Percentiles rank a stretch among this genome's conserved stretches.
Conservation (phyloP, 768 basidiomycete species). For the Tulasnella sp. region DNA sequence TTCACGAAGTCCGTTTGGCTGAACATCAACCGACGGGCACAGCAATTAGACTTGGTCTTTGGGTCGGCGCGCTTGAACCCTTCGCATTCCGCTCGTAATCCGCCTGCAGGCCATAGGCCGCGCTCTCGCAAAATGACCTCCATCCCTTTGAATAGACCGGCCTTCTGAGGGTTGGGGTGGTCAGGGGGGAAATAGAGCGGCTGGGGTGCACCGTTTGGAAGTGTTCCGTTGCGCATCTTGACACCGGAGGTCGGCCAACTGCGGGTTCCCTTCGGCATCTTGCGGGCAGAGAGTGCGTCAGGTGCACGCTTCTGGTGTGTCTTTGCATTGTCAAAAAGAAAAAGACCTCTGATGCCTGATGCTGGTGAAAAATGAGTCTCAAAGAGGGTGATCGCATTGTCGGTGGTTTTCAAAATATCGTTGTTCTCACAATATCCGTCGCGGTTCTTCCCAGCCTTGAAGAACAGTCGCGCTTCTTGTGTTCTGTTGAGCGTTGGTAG, state of each 20-base stretch:
- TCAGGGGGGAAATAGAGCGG: slow-evolving; percentile 26
- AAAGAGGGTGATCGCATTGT: neutral
- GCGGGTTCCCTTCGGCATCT: slow-evolving; percentile 26
- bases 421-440: neutral
- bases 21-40: slow-evolving; percentile 28
- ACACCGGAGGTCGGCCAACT: slow-evolving; percentile 12
- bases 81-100: slow-evolving; percentile 16
- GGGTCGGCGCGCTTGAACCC: slow-evolving; percentile 22
- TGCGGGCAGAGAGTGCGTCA: slow-evolving; percentile 25
- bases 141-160: slow-evolving; percentile 34
- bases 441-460: neutral
- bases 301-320: slow-evolving; percentile 27
- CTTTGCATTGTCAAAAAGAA: slow-evolving; percentile 28
- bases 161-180: slow-evolving; percentile 21
- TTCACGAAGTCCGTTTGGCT: slow-evolving; percentile 34
- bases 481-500: neutral
- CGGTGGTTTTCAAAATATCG: neutral
- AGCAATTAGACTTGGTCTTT: slow-evolving; percentile 25
- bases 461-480: neutral
- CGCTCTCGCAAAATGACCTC: slow-evolving; percentile 22
- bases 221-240: slow-evolving; percentile 24
- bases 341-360: slow-evolving; percentile 13
- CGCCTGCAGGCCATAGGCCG: neutral
- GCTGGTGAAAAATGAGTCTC: neutral
- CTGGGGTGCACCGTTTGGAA: slow-evolving; percentile 21